Evolutionary conservation across 306 rosid species (phyloP).

Genomic region (Albizia julibrissin): DNA sequence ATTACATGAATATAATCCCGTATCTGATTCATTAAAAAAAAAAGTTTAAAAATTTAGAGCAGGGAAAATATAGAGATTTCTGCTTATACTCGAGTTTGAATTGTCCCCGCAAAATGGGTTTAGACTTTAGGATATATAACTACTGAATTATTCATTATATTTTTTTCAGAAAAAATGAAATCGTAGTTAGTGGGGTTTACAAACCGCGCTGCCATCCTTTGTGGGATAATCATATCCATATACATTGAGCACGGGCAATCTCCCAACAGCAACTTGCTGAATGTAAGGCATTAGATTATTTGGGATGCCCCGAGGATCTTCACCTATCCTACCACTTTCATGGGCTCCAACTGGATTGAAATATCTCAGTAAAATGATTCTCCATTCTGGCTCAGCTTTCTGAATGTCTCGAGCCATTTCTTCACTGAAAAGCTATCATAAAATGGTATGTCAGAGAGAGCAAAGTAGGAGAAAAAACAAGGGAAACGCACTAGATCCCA

Average conservation of each 20-base stretch:
- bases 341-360: constrained; percentile 92
- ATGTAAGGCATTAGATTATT: constrained; percentile 89
- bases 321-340: constrained; percentile 77
- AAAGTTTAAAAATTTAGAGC: not conserved
- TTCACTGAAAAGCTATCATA: constrained; percentile 61
- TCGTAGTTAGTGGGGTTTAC: constrained; percentile 19
- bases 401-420: constrained; percentile 70
- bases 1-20: constrained; percentile 88
- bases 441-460: constrained; percentile 1
- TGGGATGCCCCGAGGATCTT: constrained; percentile 83
- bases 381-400: constrained; percentile 70
- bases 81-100: not conserved
- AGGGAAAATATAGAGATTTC: not conserved
- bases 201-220: constrained; percentile 71
- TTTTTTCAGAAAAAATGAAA: not conserved
- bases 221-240: constrained; percentile 87
- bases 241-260: constrained; percentile 71
- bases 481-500: constrained; percentile 4
- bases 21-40: constrained; percentile 44
- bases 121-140: not conserved
- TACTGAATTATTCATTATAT: not conserved
- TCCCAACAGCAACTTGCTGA: constrained; percentile 80
- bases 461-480: not conserved
- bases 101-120: not conserved
- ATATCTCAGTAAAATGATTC: constrained; percentile 68